phyloP scores from a whole-genome alignment of 331 rosid genomes.

The Quercus lobata region DNA sequence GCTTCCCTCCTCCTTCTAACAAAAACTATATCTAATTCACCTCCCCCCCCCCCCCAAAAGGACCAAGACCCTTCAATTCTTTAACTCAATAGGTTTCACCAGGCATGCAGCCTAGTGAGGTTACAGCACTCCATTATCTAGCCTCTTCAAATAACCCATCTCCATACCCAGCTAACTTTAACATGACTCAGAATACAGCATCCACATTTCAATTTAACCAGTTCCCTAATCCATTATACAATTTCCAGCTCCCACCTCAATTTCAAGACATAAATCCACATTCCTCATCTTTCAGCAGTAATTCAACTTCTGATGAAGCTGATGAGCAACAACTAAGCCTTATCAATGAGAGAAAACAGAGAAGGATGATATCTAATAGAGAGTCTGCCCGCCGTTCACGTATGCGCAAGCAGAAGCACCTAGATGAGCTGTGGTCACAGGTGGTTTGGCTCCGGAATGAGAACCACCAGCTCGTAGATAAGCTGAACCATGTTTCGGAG shows the following conservation, averaged over 20 bases:
- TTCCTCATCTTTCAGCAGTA: slow-evolving; percentile 55
- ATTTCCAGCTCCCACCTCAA: slow-evolving; percentile 42
- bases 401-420: slow-evolving; percentile 88
- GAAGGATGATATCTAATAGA: slow-evolving; percentile 91
- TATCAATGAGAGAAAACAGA: slow-evolving; percentile 75
- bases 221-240: slow-evolving; percentile 34
- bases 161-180: slow-evolving; percentile 37
- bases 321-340: slow-evolving; percentile 71
- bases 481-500: slow-evolving; percentile 69
- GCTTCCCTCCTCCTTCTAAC: slow-evolving; percentile 37
- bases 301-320: slow-evolving; percentile 87
- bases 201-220: slow-evolving; percentile 41
- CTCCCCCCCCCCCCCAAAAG: slow-evolving; percentile 25
- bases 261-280: slow-evolving; percentile 48
- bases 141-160: slow-evolving; percentile 43
- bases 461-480: slow-evolving; percentile 77
- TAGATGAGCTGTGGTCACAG: slow-evolving; percentile 96
- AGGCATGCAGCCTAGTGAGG: slow-evolving; percentile 70
- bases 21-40: slow-evolving; percentile 24
- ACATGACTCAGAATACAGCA: slow-evolving; percentile 36
- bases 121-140: slow-evolving; percentile 49
- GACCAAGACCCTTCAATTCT: slow-evolving; percentile 13
- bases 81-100: background rate
- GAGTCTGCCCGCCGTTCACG: slow-evolving; percentile 95
- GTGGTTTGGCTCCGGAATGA: slow-evolving; percentile 89